These are phyloP conservation scores for Emergomyces orientalis DNA, from an alignment of 2,329 filamentous ascomycete species.

Conservation along the genomic window DNA sequence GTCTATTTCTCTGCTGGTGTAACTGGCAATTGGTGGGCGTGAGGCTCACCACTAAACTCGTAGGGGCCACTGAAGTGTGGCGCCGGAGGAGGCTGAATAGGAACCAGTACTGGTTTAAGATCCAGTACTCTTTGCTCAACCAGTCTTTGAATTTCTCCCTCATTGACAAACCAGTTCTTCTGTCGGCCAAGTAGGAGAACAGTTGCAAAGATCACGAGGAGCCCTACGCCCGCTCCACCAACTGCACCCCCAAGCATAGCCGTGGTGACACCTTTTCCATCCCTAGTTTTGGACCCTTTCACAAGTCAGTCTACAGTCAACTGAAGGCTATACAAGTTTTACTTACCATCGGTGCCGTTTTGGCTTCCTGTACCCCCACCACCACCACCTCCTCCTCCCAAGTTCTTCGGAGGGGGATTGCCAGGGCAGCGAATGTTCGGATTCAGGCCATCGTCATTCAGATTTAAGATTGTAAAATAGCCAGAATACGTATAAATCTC, in stretches of 20 bases:
- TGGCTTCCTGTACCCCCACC: neutral
- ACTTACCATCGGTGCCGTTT: neutral
- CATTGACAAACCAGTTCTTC: conserved; percentile 11
- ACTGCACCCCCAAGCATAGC: conserved; percentile 12
- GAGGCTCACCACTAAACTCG: conserved; percentile 5
- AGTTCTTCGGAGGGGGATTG: neutral
- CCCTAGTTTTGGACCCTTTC: neutral
- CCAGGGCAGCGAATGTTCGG: conserved; percentile 7
- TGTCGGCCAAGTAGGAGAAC: conserved; percentile 10
- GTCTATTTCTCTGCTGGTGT: conserved; percentile 7
- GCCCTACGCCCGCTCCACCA: conserved; percentile 10
- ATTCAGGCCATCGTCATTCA: conserved; percentile 10
- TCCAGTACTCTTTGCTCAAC: conserved; percentile 2
- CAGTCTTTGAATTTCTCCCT: conserved; percentile 8
- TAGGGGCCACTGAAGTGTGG: neutral
- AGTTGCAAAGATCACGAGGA: conserved; percentile 10
- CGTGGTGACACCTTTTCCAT: conserved; percentile 4
- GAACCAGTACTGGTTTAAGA: neutral
- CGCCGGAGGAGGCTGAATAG: neutral
- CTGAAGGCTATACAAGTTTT: neutral
- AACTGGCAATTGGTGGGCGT: conserved; percentile 10
- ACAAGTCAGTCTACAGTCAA: neutral
- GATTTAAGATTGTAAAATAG: conserved; percentile 14
- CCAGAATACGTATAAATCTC: conserved; percentile 7
- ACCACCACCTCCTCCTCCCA: neutral